A percentile compares a stretch with the other conserved stretches of the same genome.
phyloP scores from a whole-genome alignment of 2,329 filamentous ascomycete species.

The Exophiala sp. region DNA sequence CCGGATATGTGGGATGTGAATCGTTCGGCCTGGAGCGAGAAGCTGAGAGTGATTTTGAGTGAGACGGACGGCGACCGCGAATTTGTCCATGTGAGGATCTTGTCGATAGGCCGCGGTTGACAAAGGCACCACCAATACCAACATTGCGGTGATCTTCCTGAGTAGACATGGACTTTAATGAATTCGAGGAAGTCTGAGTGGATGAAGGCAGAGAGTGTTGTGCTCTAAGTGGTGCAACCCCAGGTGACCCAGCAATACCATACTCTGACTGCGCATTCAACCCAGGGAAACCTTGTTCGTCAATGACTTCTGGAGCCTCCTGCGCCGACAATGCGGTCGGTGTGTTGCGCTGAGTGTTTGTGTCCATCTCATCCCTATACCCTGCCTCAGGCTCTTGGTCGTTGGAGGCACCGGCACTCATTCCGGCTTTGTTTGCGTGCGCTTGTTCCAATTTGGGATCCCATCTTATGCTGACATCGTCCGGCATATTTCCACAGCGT shows the following conservation, averaged over 20 bases:
- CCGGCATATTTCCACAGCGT: constrained; percentile 13
- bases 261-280: constrained; percentile 5
- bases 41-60: constrained; percentile 26
- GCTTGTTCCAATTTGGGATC: constrained; percentile 15
- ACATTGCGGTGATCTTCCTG: constrained; percentile 6
- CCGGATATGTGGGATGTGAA: constrained; percentile 42
- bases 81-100: constrained; percentile 15
- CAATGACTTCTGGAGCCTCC: constrained; percentile 8
- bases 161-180: constrained; percentile 15
- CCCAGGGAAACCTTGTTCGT: constrained; percentile 10
- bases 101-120: constrained; percentile 14
- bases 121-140: constrained; percentile 1
- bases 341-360: constrained; percentile 21
- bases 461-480: constrained; percentile 23
- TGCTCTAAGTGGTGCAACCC: constrained; percentile 2
- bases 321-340: constrained; percentile 18
- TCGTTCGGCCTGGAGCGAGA: constrained; percentile 16
- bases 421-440: background rate
- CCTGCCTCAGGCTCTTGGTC: constrained; percentile 1
- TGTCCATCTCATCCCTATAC: constrained; percentile 9
- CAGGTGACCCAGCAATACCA: constrained; percentile 5
- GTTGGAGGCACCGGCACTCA: background rate
- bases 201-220: constrained; percentile 14
- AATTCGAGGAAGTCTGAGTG: constrained; percentile 20
- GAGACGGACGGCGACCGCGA: constrained; percentile 18